phyloP scores from a whole-genome alignment of 225 moss, liverwort and hornwort genomes.

The Polytrichum formosum region DNA sequence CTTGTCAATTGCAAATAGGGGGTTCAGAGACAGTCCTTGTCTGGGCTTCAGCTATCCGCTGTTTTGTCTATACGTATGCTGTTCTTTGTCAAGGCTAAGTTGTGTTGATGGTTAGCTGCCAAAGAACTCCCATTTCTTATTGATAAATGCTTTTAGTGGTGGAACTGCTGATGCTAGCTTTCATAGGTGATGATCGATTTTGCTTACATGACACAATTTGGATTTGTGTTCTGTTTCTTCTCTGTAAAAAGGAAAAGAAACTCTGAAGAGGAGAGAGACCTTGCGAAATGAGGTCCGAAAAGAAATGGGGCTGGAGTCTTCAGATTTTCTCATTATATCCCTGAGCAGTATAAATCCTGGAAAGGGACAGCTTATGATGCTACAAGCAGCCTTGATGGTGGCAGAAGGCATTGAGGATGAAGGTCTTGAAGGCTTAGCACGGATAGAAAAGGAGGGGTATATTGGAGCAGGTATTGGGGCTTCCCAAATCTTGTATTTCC shows the following conservation, averaged over 20 bases:
- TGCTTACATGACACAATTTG: too few species aligned
- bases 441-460: conserved; percentile 19
- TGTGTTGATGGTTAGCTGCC: too few species aligned
- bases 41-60: too few species aligned
- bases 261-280: conserved; percentile 20
- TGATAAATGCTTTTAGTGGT: too few species aligned
- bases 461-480: conserved; percentile 27
- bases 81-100: too few species aligned
- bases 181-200: too few species aligned
- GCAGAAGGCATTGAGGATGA: conserved; percentile 22
- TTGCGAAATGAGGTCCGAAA: conserved; percentile 46
- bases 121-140: too few species aligned
- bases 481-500: too few species aligned
- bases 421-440: conserved; percentile 23
- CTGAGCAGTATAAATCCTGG: conserved; percentile 80
- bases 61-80: too few species aligned
- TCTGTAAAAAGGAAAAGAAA: conserved; percentile 8
- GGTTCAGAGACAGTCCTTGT: neutral
- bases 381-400: conserved; percentile 60
- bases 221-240: neutral
- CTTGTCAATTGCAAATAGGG: too few species aligned
- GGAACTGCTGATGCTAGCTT: too few species aligned
- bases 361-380: conserved; percentile 60
- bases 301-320: conserved; percentile 52
- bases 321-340: conserved; percentile 59